Evolutionary conservation across 148 eudicot genomes (phyloP), one percentile per base, ranked within the genome.

Genomic region (Bassia scoparia): DNA sequence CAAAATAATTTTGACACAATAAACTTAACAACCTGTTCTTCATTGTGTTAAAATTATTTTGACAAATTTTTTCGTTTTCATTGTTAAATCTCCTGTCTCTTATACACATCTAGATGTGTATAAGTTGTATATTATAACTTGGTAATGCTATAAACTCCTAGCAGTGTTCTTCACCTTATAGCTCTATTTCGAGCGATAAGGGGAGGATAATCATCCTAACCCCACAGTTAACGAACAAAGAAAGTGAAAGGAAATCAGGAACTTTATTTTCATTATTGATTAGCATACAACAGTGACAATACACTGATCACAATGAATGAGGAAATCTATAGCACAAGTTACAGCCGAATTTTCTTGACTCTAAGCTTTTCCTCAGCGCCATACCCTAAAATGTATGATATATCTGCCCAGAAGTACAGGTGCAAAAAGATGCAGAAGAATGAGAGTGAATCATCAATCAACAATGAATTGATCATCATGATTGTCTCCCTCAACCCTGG

Each of bases 381-480:
- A 44, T 55, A 73, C 37, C 58, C 50, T 49, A 14, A n/a, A n/a
- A n/a, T n/a, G n/a, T n/a, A n/a, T 41, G 55, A 46, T 24, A 67
- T 37, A 78, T 58, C 38, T 41, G 59, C 34, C 74, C 13, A 49
- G 79, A 62, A 50, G 69, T 76, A 70, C 50, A 76, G 52, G 61
- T 67, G 72, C 76, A 72, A 59, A 66, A 50, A 35, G 59, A 63
- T 43, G 38, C 64, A 23, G 33, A 62, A 74, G 67, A 24, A 69
- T 53, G 29, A 67, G 29, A 0, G 38, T n/a, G n/a, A n/a, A 74
- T 83, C 70, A 87, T 74, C 92, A 89, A 81, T 93, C 97, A 71
- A 93, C 94, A 67, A 93, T 93, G 69, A 89, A 93, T 73, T 93
- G 92, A 82, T 90, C 90, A 55, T 93, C 97, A 72, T 85, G 97